Percentiles rank a stretch among this genome's conserved stretches.
Evolutionary conservation across 768 basidiomycete genomes (phyloP).

Genomic region (Trametes maxima): DNA sequence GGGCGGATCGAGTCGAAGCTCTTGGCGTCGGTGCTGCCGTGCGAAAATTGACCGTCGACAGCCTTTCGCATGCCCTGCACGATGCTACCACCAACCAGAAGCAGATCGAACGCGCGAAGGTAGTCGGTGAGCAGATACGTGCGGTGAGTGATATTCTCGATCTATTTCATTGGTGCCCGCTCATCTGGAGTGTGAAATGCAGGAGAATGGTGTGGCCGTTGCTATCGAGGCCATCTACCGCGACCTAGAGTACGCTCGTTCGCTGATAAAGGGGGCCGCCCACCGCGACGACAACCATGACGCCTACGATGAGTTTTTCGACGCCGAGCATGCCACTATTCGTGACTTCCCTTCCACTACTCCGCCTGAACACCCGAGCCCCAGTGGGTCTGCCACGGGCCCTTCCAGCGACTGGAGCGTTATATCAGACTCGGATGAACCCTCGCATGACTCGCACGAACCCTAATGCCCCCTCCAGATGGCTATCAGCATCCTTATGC

Average conservation of each 20-base stretch:
- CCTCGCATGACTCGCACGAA: constrained; percentile 9
- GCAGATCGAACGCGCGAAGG: constrained; percentile 83
- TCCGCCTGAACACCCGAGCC: constrained; percentile 20
- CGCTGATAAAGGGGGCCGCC: constrained; percentile 68
- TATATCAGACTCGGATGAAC: constrained; percentile 68
- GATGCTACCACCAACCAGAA: constrained; percentile 85
- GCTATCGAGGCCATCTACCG: constrained; percentile 97
- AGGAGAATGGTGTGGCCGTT: constrained; percentile 94
- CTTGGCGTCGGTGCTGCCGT: constrained; percentile 89
- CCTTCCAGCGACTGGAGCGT: constrained; percentile 84
- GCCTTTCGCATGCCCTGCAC: constrained; percentile 74
- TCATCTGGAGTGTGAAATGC: neutral
- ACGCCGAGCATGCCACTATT: constrained; percentile 40
- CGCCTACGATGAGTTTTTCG: constrained; percentile 27
- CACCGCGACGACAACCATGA: constrained; percentile 14
- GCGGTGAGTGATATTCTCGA: constrained; percentile 48
- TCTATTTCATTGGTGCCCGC: neutral
- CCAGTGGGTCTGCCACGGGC: constrained; percentile 35
- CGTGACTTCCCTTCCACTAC: constrained; percentile 32
- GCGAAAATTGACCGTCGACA: constrained; percentile 81
- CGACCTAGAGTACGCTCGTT: constrained; percentile 92
- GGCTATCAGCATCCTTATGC: constrained; percentile 5
- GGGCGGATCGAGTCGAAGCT: constrained; percentile 97
- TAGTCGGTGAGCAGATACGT: constrained; percentile 86
- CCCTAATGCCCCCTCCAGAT: neutral